Conservation (phyloP, 805 yeast species). For the Hanseniaspora meyeri region DNA sequence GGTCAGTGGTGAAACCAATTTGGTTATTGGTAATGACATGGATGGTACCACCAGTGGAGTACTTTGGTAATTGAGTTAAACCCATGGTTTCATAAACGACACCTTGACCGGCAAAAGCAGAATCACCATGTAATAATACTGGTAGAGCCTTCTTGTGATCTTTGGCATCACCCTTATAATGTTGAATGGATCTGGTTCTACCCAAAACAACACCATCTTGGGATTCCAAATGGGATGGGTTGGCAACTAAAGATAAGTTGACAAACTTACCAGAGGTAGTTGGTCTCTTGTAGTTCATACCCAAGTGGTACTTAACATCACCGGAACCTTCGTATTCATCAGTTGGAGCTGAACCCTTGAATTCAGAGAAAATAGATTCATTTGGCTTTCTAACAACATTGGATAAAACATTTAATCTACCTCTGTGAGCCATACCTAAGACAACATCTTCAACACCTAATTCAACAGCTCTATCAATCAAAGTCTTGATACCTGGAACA, state of each 20-base stretch:
- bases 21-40: conserved; percentile 95
- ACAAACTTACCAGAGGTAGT: conserved; percentile 96
- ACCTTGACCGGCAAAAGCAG: conserved; percentile 98
- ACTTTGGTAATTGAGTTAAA: conserved; percentile 80
- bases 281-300: conserved; percentile 98
- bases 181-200: conserved; percentile 91
- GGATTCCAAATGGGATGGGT: conserved; percentile 98
- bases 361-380: conserved; percentile 93
- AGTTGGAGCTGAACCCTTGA: conserved; percentile 68
- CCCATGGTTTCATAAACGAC: conserved; percentile 98
- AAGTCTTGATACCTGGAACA: conserved; percentile 91
- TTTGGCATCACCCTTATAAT: conserved; percentile 77
- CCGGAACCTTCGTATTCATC: conserved; percentile 84
- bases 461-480: conserved; percentile 87
- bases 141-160: conserved; percentile 78
- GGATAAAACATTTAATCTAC: conserved; percentile 93
- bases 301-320: conserved; percentile 97
- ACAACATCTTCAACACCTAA: conserved; percentile 90
- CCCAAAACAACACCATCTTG: conserved; percentile 98
- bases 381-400: conserved; percentile 98
- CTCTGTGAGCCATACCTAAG: conserved; percentile 99
- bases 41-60: conserved; percentile 95
- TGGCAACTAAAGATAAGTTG: conserved; percentile 90
- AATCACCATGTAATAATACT: conserved; percentile 94
- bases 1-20: conserved; percentile 99